phyloP scores from a whole-genome alignment of 2,329 filamentous ascomycete genomes.

The Talaromyces sp. region DNA sequence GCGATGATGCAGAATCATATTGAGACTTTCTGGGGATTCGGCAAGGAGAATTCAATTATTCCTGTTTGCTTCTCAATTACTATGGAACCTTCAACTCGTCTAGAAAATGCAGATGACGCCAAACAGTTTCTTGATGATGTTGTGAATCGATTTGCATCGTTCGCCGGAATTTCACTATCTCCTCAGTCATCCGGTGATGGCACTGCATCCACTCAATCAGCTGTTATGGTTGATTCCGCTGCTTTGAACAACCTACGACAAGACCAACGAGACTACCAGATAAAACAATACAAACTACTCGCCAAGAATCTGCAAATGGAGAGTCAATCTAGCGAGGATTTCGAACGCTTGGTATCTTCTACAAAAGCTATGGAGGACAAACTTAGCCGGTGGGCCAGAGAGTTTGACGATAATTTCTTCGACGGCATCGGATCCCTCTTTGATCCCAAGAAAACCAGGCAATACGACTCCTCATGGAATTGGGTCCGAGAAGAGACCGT shows the following conservation, averaged over 20 bases:
- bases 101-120: constrained; percentile 79
- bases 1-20: constrained; percentile 91
- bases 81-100: constrained; percentile 58
- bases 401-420: constrained; percentile 96
- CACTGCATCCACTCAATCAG: not conserved
- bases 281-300: constrained; percentile 35
- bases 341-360: constrained; percentile 68
- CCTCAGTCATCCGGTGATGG: not conserved
- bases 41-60: constrained; percentile 86
- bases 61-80: constrained; percentile 39
- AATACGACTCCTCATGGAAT: constrained; percentile 99
- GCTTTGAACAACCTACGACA: not conserved
- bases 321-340: constrained; percentile 85
- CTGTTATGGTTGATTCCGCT: not conserved
- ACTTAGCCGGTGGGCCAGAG: constrained; percentile 87
- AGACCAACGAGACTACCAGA: not conserved
- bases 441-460: constrained; percentile 84
- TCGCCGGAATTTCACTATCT: constrained; percentile 64
- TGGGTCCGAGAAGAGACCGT: constrained; percentile 97
- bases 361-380: constrained; percentile 85
- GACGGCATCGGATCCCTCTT: constrained; percentile 91
- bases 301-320: constrained; percentile 97
- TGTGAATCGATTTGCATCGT: constrained; percentile 73
- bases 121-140: constrained; percentile 89
- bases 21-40: constrained; percentile 92